Evolutionary conservation across 306 rosid species (phyloP), one percentile per base, ranked within the genome.

Genomic region (Glycyrrhiza uralensis): DNA sequence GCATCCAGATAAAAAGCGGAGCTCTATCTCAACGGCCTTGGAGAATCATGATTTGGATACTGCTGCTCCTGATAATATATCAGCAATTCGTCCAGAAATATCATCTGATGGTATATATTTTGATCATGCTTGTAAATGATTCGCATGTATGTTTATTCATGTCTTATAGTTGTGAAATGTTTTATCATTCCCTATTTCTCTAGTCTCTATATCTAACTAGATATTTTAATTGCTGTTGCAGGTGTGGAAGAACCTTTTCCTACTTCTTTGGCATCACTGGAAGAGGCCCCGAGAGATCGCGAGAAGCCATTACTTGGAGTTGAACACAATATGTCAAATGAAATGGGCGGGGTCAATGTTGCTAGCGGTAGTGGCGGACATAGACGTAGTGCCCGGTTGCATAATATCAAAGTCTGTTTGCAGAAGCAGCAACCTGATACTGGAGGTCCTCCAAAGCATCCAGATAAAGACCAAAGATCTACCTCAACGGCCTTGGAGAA

Each of bases 341-440:
- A 33, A 71, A 69, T 6, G 18, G 56, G 11, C 26, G 20, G 10
- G 20, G 74, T 12, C 17, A 75, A 63, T 71, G 54, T 36, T 69
- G 23, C 42, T 35, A 54, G 19, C 2, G 61, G 22, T 67, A 54
- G 41, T 59, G 67, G 14, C 4, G 2, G 41, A 18, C 46, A 19
- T 32, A 55, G 71, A 71, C 18, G 28, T 51, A 41, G 73, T 46
- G 64, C 49, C 15, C 72, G 62, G 19, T 72, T 76, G 66, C 75
- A 9, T 38, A 71, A n/a, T n/a, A n/a, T n/a, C n/a, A 41, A 55
- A 63, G 39, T 35, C 35, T 52, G 14, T 56, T 69, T 17, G 64
- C 63, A 57, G 67, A 67, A 51, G 74, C 67, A 51, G 57, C 56
- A 42, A 41, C 59, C 57, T 4, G 50, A 62, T 52, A 66, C 76